A percentile compares a stretch with the other conserved stretches of the same genome.
These are phyloP conservation scores for Kalmanozyma brasiliensis DNA, from an alignment of 1,284 basidiomycete species.

Conservation along the genomic window DNA sequence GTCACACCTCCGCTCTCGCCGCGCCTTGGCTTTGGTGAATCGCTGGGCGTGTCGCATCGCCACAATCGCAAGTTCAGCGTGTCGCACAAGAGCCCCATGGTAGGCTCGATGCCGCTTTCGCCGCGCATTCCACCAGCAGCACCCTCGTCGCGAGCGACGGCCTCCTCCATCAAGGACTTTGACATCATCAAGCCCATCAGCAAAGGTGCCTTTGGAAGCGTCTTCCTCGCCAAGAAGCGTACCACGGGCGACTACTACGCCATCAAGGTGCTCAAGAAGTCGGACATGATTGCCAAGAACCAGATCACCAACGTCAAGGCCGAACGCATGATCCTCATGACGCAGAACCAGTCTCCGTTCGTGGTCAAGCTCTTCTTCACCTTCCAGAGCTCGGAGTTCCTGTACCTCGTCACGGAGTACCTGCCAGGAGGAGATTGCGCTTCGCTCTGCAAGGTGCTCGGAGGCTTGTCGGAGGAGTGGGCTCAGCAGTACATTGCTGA, in stretches of 20 bases:
- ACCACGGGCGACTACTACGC: slow-evolving; percentile 98
- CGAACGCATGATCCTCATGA: slow-evolving; percentile 99
- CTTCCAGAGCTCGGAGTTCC: slow-evolving; percentile 70
- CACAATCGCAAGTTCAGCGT: slow-evolving; percentile 48
- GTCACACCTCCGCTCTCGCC: slow-evolving; percentile 63
- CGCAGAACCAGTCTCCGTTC: slow-evolving; percentile 98
- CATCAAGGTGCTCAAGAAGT: slow-evolving; percentile 99
- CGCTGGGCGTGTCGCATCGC: slow-evolving; percentile 34
- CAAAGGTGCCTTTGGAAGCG: slow-evolving; percentile 95
- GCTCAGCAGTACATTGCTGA: slow-evolving; percentile 95
- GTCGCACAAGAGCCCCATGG: slow-evolving; percentile 53
- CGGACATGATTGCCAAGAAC: slow-evolving; percentile 99
- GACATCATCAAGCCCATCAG: slow-evolving; percentile 99
- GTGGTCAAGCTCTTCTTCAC: slow-evolving; percentile 71
- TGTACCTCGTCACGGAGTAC: slow-evolving; percentile 71
- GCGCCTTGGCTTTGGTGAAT: slow-evolving; percentile 37
- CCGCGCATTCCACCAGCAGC: slow-evolving; percentile 84
- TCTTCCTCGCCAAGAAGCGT: slow-evolving; percentile 97
- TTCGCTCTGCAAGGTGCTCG: slow-evolving; percentile 93
- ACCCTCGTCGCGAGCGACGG: slow-evolving; percentile 80
- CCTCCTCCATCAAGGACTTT: slow-evolving; percentile 97
- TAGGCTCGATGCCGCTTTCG: slow-evolving; percentile 73
- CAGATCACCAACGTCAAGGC: slow-evolving; percentile 99
- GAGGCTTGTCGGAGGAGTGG: slow-evolving; percentile 94
- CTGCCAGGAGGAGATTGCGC: slow-evolving; percentile 92